Conservation (phyloP, 106 monocot genomes). For the Vanilla planifolia region DNA sequence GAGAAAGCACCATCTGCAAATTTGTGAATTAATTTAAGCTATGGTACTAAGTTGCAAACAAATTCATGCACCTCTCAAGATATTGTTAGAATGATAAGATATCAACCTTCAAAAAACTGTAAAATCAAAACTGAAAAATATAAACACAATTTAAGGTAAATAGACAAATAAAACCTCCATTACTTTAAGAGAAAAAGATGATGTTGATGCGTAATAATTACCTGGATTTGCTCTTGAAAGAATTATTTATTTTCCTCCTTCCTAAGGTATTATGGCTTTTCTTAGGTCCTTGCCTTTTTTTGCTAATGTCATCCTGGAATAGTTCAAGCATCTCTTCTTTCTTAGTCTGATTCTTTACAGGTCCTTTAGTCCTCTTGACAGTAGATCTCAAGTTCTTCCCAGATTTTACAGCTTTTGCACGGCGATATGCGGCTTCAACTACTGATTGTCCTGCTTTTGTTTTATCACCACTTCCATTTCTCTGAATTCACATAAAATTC, state of each 20-base stretch:
- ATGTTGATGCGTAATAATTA: slow-evolving; percentile 3
- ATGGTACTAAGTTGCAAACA: too few relatives aligned
- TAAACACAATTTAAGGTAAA: too few relatives aligned
- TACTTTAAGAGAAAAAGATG: background rate
- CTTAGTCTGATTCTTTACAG: slow-evolving; percentile 35
- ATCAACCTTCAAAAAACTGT: too few relatives aligned
- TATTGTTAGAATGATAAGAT: too few relatives aligned
- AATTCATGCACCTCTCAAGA: too few relatives aligned
- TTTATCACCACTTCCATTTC: slow-evolving; percentile 33
- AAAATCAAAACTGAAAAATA: too few relatives aligned
- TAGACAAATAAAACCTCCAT: slow-evolving; percentile 3
- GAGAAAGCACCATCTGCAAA: too few relatives aligned
- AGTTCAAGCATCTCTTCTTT: slow-evolving; percentile 87
- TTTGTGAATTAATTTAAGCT: too few relatives aligned
- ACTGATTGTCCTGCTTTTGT: slow-evolving; percentile 56
- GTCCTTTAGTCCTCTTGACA: slow-evolving; percentile 20
- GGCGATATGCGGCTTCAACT: slow-evolving; percentile 63
- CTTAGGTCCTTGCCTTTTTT: slow-evolving; percentile 38
- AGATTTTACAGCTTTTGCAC: slow-evolving; percentile 79
- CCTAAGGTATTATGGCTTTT: slow-evolving; percentile 20
- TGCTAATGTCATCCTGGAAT: slow-evolving; percentile 86
- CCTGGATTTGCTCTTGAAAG: slow-evolving; percentile 96
- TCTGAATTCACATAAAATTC: slow-evolving; percentile 27
- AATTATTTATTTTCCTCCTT: slow-evolving; percentile 58
- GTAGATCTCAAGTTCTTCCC: slow-evolving; percentile 32